Evolutionary conservation across 2,329 filamentous ascomycete species (phyloP), one percentile per base, ranked within the genome.

Genomic region (Aureobasidium sp.): DNA sequence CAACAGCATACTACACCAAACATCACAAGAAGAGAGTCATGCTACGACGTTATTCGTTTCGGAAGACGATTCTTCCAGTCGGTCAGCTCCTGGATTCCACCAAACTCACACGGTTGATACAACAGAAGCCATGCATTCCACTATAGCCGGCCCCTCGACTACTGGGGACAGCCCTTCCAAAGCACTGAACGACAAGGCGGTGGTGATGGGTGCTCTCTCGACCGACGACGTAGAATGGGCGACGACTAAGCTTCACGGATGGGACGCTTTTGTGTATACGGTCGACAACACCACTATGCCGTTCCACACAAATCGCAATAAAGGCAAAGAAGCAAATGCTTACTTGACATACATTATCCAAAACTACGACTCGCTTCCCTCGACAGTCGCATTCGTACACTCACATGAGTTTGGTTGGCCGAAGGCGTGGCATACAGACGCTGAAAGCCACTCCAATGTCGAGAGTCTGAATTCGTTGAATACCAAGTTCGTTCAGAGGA

Each of bases 321-420:
- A 79, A 68, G 77, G 76, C 63, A 73, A 74, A 59, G 78, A 80
- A 67, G 73, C 77, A 4, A 78, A 76, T 69, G 76, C 76, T 47
- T 80, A 80, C 63, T 69, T 79, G 2, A 78, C 76, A 39, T 79
- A 78, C 67, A 69, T 81, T 15, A 75, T 79, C 59, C 76, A 79
- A 49, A 64, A 78, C 66, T 80, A 79, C 67, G 64, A 78, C 61
- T 55, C 65, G 31, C 74, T 73, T 27, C 66, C 65, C 5, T 39
- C 53, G 12, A 62, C 67, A 41, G 67, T 69, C 17, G 70, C 67
- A 39, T 72, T 72, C 62, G 37, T 72, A n/a, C 69, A 72, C 48
- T 62, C 69, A 11, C 70, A 71, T 41, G 65, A 67, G 27, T 62
- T 62, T 14, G 66, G 68, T 17, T 69, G 62, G 51, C 67, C 65